Base-by-base conservation (phyloP, 2,329 filamentous ascomycete species). In the Aureobasidium lini region DNA sequence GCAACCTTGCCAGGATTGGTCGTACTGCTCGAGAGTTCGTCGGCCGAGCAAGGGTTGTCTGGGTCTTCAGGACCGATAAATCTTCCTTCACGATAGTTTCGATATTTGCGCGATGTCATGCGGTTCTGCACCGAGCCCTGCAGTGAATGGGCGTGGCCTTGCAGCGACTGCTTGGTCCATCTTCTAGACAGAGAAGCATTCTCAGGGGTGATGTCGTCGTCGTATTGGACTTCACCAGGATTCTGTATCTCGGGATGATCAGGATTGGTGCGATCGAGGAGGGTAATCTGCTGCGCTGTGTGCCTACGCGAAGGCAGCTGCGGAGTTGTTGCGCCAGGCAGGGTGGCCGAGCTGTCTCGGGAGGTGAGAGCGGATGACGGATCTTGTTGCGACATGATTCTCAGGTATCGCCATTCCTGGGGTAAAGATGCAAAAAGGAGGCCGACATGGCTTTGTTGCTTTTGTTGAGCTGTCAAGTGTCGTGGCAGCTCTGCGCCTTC, bases 271-370 rank as follows among this genome's bases (percentile, higher is more conserved):
- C 75, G 74, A 70, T 90, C 86, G 64, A 89, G 77, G 39, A 92
- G 81, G 64, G 70, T 74, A 68, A 92, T 91, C 70, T 86, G 84
- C 72, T 89, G 87, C 66, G 87, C 84, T 68, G 56, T 69, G 64
- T 53, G 60, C 63, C 60, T 67, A 64, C 86, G 70, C 28, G 68
- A 64, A 66, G 71, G 70, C 23, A 23, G 23, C 46, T 43, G 64
- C 50, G 57, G 46, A 28, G 44, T 28, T 13, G 29, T n/a, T 6
- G 28, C 23, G 28, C 36, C 29, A 28, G 47, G 42, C 32, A 46
- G 32, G 16, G 23, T 34, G 43, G 40, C 18, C 53, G 53, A 57
- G 42, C 53, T 57, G 40, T 23, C 43, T 43, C 53, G n/a, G 11
- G 43, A 16, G 42, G 42, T 57, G 40, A 42, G 42, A 32, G 36